Base-by-base conservation (phyloP, 176 grass and related monocot genomes). In the Panicum miliaceum region DNA sequence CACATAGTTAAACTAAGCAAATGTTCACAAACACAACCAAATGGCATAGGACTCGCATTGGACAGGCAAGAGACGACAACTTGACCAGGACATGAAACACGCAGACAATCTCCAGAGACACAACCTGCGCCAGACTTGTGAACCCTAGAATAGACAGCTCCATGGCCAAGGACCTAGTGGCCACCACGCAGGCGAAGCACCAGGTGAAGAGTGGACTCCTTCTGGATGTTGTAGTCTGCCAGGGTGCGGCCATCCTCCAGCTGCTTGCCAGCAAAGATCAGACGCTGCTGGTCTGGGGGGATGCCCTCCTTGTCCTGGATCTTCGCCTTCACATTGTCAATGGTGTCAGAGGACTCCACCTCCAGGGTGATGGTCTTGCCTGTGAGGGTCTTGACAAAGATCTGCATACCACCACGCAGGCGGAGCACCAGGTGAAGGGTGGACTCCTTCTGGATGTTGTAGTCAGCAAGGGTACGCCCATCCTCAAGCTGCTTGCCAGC, bases 231-330 rank as follows among this genome's bases (percentile, higher is more conserved):
- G 38, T 94, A 94, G 0, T 94, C 92, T 0, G 77, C 89, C 0
- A 91, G 53, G 2, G 92, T 94, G 0, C 89, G 81, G 2, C 87
- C 89, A 1, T 94, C 92, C 53, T 94, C 92, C 0, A 92, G 78
- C 69, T 94, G 92, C 84, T 92, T 94, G 36, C 92, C 92, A 0
- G 89, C 89, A 0, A 94, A 94, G 60, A 94, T 92, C 0, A 94
- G 78, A 14, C 90, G 53, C 77, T 94, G 92, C 84, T 94, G 92
- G 84, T 94, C 92, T 0, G 87, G 92, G 1, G 92, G 92, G 0
- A 94, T 90, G 0, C 92, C 92, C 81, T 94, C 92, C 87, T 94
- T 94, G 46, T 92, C 92, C 68, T 92, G 87, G 52, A 94, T 92
- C 89, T 94, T 94, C 0, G 87, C 87, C 86, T 94, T 94, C 4